Percentiles rank a stretch among this genome's conserved stretches.
Evolutionary conservation across 2,329 filamentous ascomycete species (phyloP).

Genomic region (Exserohilum turcica): DNA sequence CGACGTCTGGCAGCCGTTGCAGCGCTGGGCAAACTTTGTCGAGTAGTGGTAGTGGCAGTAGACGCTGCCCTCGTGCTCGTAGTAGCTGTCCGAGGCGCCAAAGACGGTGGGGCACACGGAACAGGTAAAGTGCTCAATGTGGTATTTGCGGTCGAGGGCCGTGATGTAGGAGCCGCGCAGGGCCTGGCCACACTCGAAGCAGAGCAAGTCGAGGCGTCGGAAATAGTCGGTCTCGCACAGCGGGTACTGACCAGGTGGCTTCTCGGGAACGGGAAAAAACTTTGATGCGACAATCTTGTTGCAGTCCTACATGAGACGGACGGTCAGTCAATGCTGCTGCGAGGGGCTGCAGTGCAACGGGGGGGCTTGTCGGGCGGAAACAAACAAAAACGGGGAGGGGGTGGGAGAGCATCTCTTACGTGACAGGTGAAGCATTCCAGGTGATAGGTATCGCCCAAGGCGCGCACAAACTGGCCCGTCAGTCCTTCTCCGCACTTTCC

Average conservation of each 20-base stretch:
- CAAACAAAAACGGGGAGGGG: not conserved
- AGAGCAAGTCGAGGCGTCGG: slow-evolving; percentile 85
- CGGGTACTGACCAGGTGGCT: slow-evolving; percentile 87
- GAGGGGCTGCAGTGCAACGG: not conserved
- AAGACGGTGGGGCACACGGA: slow-evolving; percentile 98
- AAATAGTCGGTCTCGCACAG: slow-evolving; percentile 98
- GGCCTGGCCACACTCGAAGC: slow-evolving; percentile 88
- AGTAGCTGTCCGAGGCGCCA: slow-evolving; percentile 96
- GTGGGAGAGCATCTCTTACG: too few relatives aligned
- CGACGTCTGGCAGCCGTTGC: slow-evolving; percentile 94
- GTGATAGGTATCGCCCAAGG: slow-evolving; percentile 91
- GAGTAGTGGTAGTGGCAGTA: slow-evolving; percentile 99
- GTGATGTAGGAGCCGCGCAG: slow-evolving; percentile 97
- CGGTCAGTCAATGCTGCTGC: slow-evolving; percentile 3
- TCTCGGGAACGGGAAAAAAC: slow-evolving; percentile 96
- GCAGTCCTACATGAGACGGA: slow-evolving; percentile 72
- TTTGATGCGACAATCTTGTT: slow-evolving; percentile 97
- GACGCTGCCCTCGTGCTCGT: slow-evolving; percentile 94
- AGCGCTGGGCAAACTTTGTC: slow-evolving; percentile 93
- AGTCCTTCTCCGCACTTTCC: slow-evolving; percentile 88
- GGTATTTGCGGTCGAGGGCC: slow-evolving; percentile 92
- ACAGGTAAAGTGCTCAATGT: slow-evolving; percentile 98
- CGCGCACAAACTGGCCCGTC: slow-evolving; percentile 94
- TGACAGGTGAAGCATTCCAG: slow-evolving; percentile 97
- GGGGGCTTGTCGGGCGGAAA: not conserved